These are phyloP conservation scores for Lactifluus piperatus DNA, from an alignment of 768 basidiomycete species.

Conservation along the genomic window DNA sequence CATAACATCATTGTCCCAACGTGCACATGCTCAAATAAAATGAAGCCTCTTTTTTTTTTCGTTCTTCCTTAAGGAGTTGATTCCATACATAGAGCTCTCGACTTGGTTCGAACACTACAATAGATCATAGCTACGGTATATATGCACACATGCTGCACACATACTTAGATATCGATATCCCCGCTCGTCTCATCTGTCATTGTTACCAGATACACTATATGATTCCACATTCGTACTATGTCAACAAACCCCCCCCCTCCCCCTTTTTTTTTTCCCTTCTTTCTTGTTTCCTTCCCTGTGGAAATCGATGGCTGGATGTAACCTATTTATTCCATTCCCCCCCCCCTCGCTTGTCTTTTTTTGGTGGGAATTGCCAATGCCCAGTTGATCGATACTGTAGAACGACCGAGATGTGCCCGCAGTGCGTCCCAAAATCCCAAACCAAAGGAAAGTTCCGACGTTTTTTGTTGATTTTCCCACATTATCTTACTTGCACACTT, in stretches of 20 bases:
- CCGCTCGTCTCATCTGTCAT: slow-evolving; percentile 4
- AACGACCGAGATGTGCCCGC: too few relatives aligned
- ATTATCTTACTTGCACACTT: too few relatives aligned
- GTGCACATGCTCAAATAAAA: slow-evolving; percentile 1
- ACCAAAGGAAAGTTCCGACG: too few relatives aligned
- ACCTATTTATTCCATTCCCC: background rate
- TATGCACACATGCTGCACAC: slow-evolving; percentile 10
- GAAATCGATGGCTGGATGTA: slow-evolving; percentile 6
- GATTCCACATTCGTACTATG: background rate
- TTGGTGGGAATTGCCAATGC: background rate
- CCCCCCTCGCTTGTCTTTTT: background rate
- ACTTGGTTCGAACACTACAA: slow-evolving; percentile 1
- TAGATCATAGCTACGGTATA: slow-evolving; percentile 8
- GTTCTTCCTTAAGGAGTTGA: background rate
- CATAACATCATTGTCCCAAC: slow-evolving; percentile 2
- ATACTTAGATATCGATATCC: slow-evolving; percentile 5
- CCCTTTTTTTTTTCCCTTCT: background rate
- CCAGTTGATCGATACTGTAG: slow-evolving; percentile 1
- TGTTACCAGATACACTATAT: background rate
- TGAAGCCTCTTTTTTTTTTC: background rate
- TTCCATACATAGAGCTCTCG: background rate
- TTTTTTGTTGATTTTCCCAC: too few relatives aligned
- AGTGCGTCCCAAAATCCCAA: too few relatives aligned
- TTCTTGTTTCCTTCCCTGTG: background rate
- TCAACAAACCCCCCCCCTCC: too few relatives aligned